These are phyloP conservation scores for Gleditsia sinensis DNA, from an alignment of 306 rosid genomes.

Conservation along the genomic window DNA sequence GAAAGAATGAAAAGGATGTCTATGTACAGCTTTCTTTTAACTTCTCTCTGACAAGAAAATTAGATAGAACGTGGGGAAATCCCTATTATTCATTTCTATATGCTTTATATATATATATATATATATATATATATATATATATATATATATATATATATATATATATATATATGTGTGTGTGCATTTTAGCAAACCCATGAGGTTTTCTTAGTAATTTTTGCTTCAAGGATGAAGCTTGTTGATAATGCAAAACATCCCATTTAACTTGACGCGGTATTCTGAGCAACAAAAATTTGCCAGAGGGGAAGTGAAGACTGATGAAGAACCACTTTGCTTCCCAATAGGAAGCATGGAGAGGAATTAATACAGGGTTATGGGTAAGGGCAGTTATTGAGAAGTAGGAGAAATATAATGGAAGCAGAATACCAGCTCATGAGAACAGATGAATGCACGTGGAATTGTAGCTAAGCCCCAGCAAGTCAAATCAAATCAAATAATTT, in stretches of 20 bases:
- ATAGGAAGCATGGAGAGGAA: conserved; percentile 78
- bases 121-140: no score
- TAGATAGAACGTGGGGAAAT: not conserved
- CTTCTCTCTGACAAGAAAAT: not conserved
- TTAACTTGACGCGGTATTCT: not conserved
- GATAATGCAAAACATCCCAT: not conserved
- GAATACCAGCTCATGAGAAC: conserved; percentile 54
- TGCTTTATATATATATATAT: no score
- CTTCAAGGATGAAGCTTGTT: not conserved
- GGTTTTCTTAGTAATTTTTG: not conserved
- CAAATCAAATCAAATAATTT: conserved; percentile 54
- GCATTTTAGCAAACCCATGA: not conserved
- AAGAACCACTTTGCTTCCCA: conserved; percentile 61
- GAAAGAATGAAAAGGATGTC: not conserved
- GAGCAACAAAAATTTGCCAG: not conserved
- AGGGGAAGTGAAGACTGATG: conserved; percentile 9
- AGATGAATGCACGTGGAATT: conserved; percentile 53
- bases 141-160: no score
- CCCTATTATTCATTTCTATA: no score
- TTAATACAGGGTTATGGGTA: conserved; percentile 64
- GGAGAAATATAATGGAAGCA: conserved; percentile 32
- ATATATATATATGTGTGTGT: no score
- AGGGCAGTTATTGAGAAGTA: conserved; percentile 29
- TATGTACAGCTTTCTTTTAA: not conserved
- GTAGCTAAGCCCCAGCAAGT: conserved; percentile 31